Base-by-base conservation (phyloP, 2,329 filamentous ascomycete species). In the Huntiella decipiens region DNA sequence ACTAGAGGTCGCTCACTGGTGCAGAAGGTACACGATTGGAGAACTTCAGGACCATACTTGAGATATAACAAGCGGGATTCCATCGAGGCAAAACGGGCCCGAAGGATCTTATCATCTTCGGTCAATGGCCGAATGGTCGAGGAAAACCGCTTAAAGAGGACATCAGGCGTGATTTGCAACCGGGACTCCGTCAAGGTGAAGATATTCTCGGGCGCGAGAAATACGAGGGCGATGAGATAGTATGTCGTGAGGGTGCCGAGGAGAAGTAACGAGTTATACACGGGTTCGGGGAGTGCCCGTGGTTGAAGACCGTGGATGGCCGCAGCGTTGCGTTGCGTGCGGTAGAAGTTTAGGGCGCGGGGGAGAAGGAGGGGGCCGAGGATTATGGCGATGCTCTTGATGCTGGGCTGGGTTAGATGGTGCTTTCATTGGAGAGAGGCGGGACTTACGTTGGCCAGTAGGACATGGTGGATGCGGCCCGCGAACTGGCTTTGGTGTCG, bases 11-110 rank as follows among this genome's bases (percentile, higher is more conserved):
- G 75, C 49, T 82, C 77, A n/a, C 74, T 63, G 43, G 65, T 68
- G 70, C 87, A 95, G 64, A 93, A 94, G n/a, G 74, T 71, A 60
- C 87, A 96, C 49, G 75, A 67, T 16, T 77, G 67, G 34, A 96
- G 60, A 6, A 79, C 74, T 32, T 73, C 68, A 0, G 86, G 83
- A 2, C 91, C 91, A 61, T 77, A 92, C 49, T 81, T 77, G 44
- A 92, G 69, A 63, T 95, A 96, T 5, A 93, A 67, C 49, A 91
- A 71, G 45, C 83, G 72, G 41, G 79, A 80, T 53, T 84, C 77
- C 45, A 79, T 63, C 50, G 73, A 79, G 53, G 74, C 71, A 56
- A 96, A 77, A 54, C 78, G 78, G 19, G 66, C 62, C 44, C 76
- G 71, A 7, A 96, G 68, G 17, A 68, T 62, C 43, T 73, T 66